Percentiles rank a stretch among this genome's conserved stretches.
Evolutionary conservation across 805 yeast genomes (phyloP).

Genomic region (Candida hungchunana): DNA sequence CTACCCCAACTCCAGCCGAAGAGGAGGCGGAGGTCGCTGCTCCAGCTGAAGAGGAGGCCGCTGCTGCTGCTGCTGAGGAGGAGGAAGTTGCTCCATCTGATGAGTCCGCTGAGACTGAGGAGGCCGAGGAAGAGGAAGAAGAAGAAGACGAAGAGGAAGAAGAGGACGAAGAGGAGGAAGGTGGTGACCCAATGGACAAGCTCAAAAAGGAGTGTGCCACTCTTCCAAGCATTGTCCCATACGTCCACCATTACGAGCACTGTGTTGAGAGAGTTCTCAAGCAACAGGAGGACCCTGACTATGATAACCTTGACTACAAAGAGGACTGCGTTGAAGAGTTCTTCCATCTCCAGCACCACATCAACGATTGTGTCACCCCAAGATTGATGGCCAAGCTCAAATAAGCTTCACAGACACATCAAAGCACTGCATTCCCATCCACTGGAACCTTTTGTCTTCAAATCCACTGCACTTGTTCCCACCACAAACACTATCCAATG

Average conservation of each 20-base stretch:
- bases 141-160: constrained; percentile 61
- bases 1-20: constrained; percentile 5
- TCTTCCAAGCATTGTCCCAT: constrained; percentile 62
- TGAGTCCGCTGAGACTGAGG: constrained; percentile 12
- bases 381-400: constrained; percentile 82
- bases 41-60: constrained; percentile 11
- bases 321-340: constrained; percentile 98
- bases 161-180: constrained; percentile 68
- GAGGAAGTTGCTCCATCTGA: constrained; percentile 10
- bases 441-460: too few relatives aligned
- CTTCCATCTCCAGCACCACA: constrained; percentile 93
- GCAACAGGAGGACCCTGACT: constrained; percentile 79
- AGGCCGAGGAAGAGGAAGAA: constrained; percentile 31
- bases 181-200: constrained; percentile 59
- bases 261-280: constrained; percentile 93
- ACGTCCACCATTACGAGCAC: constrained; percentile 86
- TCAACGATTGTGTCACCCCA: constrained; percentile 90
- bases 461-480: too few relatives aligned
- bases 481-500: neutral
- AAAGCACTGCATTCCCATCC: too few relatives aligned
- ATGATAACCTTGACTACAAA: constrained; percentile 74
- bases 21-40: constrained; percentile 9
- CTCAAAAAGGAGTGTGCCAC: constrained; percentile 67
- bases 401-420: constrained; percentile 33
- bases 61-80: constrained; percentile 15